Conservation (phyloP, 805 yeast genomes). For the Candida piceae region DNA sequence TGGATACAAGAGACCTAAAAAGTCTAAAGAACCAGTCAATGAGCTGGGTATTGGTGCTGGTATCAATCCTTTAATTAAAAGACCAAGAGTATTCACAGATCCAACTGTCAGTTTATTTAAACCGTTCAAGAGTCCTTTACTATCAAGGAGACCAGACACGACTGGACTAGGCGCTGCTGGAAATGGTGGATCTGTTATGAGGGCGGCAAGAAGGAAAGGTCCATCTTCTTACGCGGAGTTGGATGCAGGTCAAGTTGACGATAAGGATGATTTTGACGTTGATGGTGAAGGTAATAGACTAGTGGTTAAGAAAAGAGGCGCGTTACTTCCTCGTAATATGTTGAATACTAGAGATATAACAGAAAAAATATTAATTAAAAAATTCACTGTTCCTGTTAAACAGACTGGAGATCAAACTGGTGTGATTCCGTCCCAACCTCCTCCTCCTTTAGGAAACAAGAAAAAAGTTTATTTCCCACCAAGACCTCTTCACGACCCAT, state of each 20-base stretch:
- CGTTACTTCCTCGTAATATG: slow-evolving; percentile 52
- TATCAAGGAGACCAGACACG: slow-evolving; percentile 11
- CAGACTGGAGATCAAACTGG: slow-evolving; percentile 31
- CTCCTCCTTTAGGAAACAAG: slow-evolving; percentile 83
- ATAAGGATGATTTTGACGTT: slow-evolving; percentile 20
- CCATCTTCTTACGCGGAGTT: slow-evolving; percentile 39
- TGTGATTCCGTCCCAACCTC: slow-evolving; percentile 34
- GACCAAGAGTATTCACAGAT: slow-evolving; percentile 49
- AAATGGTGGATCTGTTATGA: slow-evolving; percentile 13
- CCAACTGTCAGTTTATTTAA: slow-evolving; percentile 48
- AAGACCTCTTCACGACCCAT: slow-evolving; percentile 90
- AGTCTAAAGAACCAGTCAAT: slow-evolving; percentile 19
- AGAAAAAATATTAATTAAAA: slow-evolving; percentile 38
- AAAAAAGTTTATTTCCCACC: slow-evolving; percentile 70
- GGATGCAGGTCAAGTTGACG: slow-evolving; percentile 27
- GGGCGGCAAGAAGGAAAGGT: slow-evolving; percentile 27
- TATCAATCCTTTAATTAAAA: slow-evolving; percentile 49
- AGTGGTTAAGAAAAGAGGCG: slow-evolving; percentile 44
- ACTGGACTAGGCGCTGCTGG: slow-evolving; percentile 5
- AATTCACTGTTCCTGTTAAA: slow-evolving; percentile 61
- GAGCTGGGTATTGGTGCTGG: slow-evolving; percentile 70
- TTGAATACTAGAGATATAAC: slow-evolving; percentile 35
- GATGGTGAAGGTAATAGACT: slow-evolving; percentile 26
- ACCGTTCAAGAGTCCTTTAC: slow-evolving; percentile 67
- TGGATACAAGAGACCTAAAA: slow-evolving; percentile 1